Base-by-base conservation (phyloP, 768 basidiomycete genomes). In the Lactarius tabidus region DNA sequence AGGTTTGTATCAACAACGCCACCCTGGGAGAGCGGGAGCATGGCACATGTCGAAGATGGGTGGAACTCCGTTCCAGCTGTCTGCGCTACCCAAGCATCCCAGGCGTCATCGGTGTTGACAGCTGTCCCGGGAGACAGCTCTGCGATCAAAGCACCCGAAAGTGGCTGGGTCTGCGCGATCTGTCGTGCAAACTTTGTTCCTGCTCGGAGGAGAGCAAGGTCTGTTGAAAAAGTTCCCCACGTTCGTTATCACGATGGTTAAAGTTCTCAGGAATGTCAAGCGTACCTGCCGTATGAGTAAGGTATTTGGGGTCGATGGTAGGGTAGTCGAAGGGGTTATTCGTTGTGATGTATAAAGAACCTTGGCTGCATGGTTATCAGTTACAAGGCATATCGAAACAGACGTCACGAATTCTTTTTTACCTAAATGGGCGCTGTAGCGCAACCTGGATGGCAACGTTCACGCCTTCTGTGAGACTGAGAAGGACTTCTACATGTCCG, bases 231-330 rank as follows among this genome's bases (percentile, higher is more conserved):
- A 6, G 7, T 53, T 1, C 2, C 3, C 17, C 33, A 4, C 33
- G 51, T 23, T 29, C 28, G 18, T 12, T 9, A 53, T 29, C 51
- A 53, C 6, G 6, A 6, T 9, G 17, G 28, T 26, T 17, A 63
- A 15, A 29, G 17, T 31, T 12, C 56, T 10, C 26, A 1, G 15
- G 39, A n/a, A 38, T 29, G 18, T n/a, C n/a, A 58, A n/a, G 69
- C 75, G 26, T 59, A 81, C 80, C 84, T 26, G 82, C 82, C 7
- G 78, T 74, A 69, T 87, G 82, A 6, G 81, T 77, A 60, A 88
- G 81, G 75, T 89, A 90, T 65, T 81, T 75, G 5, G 89, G 89
- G 74, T 90, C 85, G 71, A 90, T 85, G 53, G 80, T 72, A 6
- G 87, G 86, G 28, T 77, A 69, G 63, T 84, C 82, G 74, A 90